Evolutionary conservation across 768 basidiomycete genomes (phyloP).

Genomic region (Lepiota venenata): DNA sequence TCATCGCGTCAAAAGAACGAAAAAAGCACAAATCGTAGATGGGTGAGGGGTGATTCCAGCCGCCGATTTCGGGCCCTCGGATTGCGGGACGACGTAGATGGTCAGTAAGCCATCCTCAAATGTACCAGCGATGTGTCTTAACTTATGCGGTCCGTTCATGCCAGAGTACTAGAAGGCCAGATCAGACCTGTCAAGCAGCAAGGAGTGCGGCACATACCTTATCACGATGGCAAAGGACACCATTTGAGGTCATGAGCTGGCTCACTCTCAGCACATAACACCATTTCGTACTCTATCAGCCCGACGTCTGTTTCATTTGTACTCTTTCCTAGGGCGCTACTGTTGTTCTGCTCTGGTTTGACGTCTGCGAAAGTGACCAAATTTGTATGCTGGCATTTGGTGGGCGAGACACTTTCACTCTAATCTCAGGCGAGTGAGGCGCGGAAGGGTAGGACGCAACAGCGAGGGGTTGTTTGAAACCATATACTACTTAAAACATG

Average conservation of each 20-base stretch:
- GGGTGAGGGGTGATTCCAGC: constrained; percentile 30
- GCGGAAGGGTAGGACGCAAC: constrained; percentile 70
- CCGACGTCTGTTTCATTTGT: constrained; percentile 25
- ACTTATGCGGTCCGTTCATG: constrained; percentile 40
- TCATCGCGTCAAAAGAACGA: neutral
- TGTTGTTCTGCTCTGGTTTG: constrained; percentile 10
- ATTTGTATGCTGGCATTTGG: constrained; percentile 77
- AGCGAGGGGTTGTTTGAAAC: constrained; percentile 77
- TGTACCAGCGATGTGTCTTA: constrained; percentile 81
- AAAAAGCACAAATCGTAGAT: constrained; percentile 43
- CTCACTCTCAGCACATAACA: constrained; percentile 80
- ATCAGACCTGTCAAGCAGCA: neutral
- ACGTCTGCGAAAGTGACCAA: constrained; percentile 52
- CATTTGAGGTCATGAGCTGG: constrained; percentile 82
- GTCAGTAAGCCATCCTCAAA: constrained; percentile 87
- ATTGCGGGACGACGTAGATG: constrained; percentile 78
- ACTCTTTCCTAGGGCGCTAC: constrained; percentile 5
- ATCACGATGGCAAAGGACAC: constrained; percentile 88
- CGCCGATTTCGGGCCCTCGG: constrained; percentile 40
- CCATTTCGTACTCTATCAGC: constrained; percentile 74
- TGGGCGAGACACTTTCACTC: constrained; percentile 52
- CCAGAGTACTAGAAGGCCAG: constrained; percentile 8
- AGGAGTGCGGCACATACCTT: constrained; percentile 21
- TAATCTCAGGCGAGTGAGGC: constrained; percentile 63
- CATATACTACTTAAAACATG: constrained; percentile 35